phyloP scores from a whole-genome alignment of 1,284 basidiomycete species.

The Chondrostereum purpureum region DNA sequence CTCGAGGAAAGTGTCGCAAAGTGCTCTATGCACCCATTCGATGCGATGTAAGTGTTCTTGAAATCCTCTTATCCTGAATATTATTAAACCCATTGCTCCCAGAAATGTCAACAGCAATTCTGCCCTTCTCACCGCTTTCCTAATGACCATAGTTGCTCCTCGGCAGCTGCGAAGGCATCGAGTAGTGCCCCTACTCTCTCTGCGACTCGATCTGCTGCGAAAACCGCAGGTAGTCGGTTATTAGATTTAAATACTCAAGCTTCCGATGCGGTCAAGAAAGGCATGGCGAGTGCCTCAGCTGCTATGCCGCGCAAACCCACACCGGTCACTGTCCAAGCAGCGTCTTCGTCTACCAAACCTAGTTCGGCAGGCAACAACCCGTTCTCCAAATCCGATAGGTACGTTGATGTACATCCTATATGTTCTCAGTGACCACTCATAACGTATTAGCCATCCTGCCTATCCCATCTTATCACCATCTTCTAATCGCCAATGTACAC shows the following conservation, averaged over 20 bases:
- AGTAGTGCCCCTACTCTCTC: conserved; percentile 9
- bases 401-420: conserved; percentile 28
- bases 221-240: conserved; percentile 16
- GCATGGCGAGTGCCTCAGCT: conserved; percentile 17
- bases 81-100: conserved; percentile 5
- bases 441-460: conserved; percentile 44
- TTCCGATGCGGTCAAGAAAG: conserved; percentile 35
- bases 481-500: too few species aligned
- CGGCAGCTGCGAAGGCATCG: conserved; percentile 14
- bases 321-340: conserved; percentile 17
- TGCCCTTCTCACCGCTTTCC: conserved; percentile 73
- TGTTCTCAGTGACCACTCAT: conserved; percentile 56
- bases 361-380: conserved; percentile 30
- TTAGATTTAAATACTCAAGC: conserved; percentile 28
- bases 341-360: conserved; percentile 13
- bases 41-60: conserved; percentile 56
- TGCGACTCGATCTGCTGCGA: conserved; percentile 8
- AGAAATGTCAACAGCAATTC: conserved; percentile 67
- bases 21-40: conserved; percentile 64
- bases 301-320: conserved; percentile 15
- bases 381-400: conserved; percentile 70
- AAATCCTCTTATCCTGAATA: conserved; percentile 4
- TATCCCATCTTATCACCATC: conserved; percentile 16
- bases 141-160: conserved; percentile 51
- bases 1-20: conserved; percentile 59